Base-by-base conservation (phyloP, 129 eudicot genomes). In the Saussurea involucrata region DNA sequence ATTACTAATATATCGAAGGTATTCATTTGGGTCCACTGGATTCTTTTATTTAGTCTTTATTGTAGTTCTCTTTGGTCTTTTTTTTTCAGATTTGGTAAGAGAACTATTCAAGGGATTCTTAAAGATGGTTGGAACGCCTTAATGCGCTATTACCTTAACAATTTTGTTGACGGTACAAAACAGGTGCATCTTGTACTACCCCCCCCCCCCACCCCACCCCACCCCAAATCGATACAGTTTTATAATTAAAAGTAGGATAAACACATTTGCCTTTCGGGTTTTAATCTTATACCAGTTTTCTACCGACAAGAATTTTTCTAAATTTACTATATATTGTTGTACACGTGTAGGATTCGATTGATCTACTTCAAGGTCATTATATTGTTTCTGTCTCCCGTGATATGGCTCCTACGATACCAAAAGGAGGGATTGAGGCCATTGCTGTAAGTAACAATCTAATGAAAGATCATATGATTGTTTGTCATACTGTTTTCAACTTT, bases 141-240 rank as follows among this genome's bases (percentile, higher is more conserved):
- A 9, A 74, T 85, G 88, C 92, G 97, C 61, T 92, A 92, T 81
- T 92, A 92, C 83, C 83, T 92, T 63, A 92, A 92, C 77, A 92
- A 92, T 80, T 92, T 92, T 68, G 42, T 74, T 58, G 97, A 92
- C 76, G 97, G 97, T 29, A 83, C 92, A 82, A 92, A 87, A 67
- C 97, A 92, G 97, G 95, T 92, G 15, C 20, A 77, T 44, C 20
- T 31, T 53, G 22, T 53, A 17, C 5, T 17, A 6, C 4, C 6
- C 3, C 17, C 3, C 7, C 17, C 17, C 49, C 4, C 17, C 6
- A 28, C 31, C 31, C n/a, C 31, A 1, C 69, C 24, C 34, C 5
- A 4, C 20, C 36, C 36, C 36, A 0, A 5, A 24, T 31, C 12
- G 24, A 22, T 31, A 5, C 17, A 8, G 34, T 27, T 60, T 31